Percentiles rank a stretch among this genome's conserved stretches.
Conservation (phyloP, 2,329 filamentous ascomycete species). For the Dactylella cylindrospora region DNA sequence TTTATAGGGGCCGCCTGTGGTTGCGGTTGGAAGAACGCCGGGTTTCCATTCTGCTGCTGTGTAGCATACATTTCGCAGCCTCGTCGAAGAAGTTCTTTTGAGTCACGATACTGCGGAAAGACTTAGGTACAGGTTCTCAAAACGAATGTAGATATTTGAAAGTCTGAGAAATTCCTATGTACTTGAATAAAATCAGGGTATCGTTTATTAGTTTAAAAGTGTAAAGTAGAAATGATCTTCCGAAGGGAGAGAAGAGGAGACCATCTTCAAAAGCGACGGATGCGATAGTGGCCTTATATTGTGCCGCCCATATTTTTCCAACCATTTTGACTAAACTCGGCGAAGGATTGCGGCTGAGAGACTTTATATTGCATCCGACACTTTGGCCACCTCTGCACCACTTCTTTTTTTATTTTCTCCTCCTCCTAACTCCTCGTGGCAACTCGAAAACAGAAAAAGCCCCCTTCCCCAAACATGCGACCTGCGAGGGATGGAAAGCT, state of each 20-base stretch:
- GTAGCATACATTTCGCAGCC: slow-evolving; percentile 21
- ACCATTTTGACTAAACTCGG: slow-evolving; percentile 4
- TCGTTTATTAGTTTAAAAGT: too few relatives aligned
- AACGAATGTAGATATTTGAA: too few relatives aligned
- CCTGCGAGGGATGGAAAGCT: slow-evolving; percentile 14
- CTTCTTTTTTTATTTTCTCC: too few relatives aligned
- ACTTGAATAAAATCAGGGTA: too few relatives aligned
- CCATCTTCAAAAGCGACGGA: background rate
- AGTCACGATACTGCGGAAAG: too few relatives aligned
- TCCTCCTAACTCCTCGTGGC: too few relatives aligned
- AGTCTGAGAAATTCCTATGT: too few relatives aligned
- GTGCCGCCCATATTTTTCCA: background rate
- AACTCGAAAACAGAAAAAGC: too few relatives aligned
- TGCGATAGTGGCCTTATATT: slow-evolving; percentile 18
- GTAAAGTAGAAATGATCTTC: slow-evolving; percentile 1
- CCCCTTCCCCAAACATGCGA: too few relatives aligned
- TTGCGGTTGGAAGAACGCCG: slow-evolving; percentile 17
- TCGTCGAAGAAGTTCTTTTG: background rate
- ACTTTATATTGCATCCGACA: background rate
- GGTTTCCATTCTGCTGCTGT: slow-evolving; percentile 32
- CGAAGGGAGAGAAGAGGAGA: slow-evolving; percentile 3
- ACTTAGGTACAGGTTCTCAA: too few relatives aligned
- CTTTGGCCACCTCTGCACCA: slow-evolving; percentile 6
- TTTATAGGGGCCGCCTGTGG: slow-evolving; percentile 14
- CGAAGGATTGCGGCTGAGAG: slow-evolving; percentile 42